phyloP scores from a whole-genome alignment of 805 yeast species.

The Wickerhamomyces chaumierensis region DNA sequence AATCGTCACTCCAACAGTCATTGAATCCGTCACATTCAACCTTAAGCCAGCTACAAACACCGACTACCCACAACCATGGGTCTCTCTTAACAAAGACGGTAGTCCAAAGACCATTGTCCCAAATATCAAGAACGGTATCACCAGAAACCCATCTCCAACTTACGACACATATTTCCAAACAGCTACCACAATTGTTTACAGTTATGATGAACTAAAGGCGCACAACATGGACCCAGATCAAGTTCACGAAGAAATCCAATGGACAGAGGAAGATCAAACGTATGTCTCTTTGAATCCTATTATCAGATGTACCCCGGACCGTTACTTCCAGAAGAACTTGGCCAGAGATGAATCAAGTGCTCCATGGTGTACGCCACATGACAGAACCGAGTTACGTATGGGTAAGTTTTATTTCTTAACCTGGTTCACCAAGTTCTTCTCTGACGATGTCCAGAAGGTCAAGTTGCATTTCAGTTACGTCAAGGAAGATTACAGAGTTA shows the following conservation, averaged over 20 bases:
- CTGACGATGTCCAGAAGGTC: constrained; percentile 44
- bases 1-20: constrained; percentile 59
- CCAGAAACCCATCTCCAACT: constrained; percentile 56
- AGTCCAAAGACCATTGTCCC: constrained; percentile 73
- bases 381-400: constrained; percentile 40
- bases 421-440: constrained; percentile 67
- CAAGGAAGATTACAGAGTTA: constrained; percentile 39
- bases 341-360: constrained; percentile 46
- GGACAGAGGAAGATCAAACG: constrained; percentile 59
- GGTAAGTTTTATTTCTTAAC: constrained; percentile 65
- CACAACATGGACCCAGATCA: constrained; percentile 62
- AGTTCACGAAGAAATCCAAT: constrained; percentile 40
- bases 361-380: constrained; percentile 82
- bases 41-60: constrained; percentile 36
- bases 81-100: constrained; percentile 67
- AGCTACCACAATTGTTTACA: constrained; percentile 42
- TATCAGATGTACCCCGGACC: constrained; percentile 76
- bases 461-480: constrained; percentile 57
- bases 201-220: constrained; percentile 56
- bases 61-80: constrained; percentile 70
- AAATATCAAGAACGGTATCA: constrained; percentile 58
- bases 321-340: constrained; percentile 52
- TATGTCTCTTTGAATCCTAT: constrained; percentile 66
- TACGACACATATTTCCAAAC: constrained; percentile 72
- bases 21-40: constrained; percentile 43